A percentile compares a stretch with the other conserved stretches of the same genome.
Evolutionary conservation across 2,329 filamentous ascomycete species (phyloP).

Genomic region (Ceratocystis destructans): DNA sequence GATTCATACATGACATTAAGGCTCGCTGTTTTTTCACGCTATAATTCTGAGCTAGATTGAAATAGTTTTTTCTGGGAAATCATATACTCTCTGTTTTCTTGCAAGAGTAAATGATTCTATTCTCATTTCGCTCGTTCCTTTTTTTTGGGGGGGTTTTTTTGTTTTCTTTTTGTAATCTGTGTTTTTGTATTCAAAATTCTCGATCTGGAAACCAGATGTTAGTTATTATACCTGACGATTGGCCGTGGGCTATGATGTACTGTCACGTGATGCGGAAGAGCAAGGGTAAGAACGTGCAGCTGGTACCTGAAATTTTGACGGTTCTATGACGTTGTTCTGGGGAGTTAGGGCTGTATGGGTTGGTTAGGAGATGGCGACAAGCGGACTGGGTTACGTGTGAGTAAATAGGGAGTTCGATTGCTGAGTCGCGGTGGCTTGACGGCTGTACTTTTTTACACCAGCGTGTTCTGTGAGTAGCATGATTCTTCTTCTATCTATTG

Average conservation of each 20-base stretch:
- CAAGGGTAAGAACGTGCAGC: not conserved
- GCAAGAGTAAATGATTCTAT: not conserved
- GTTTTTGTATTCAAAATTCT: not conserved
- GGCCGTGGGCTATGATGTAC: not conserved
- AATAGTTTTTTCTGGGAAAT: not conserved
- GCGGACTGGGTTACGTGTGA: not conserved
- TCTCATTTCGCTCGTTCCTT: not conserved
- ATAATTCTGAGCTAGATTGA: no score
- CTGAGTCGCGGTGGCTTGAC: no score
- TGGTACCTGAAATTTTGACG: not conserved
- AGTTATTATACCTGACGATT: not conserved
- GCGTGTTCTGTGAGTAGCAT: no score
- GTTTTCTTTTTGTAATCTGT: not conserved
- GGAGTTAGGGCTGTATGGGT: not conserved
- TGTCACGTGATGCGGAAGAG: not conserved
- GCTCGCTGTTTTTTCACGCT: no score
- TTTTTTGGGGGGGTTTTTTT: not conserved
- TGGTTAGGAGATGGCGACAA: not conserved
- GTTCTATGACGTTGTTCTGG: slow-evolving; percentile 1
- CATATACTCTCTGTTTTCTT: not conserved
- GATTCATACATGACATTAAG: no score
- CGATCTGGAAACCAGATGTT: not conserved
- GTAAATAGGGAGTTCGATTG: no score
- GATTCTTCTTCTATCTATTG: no score
- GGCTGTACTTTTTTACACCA: no score